Evolutionary conservation across 2,329 filamentous ascomycete genomes (phyloP).

Genomic region (Thermomyces lanuginosus): DNA sequence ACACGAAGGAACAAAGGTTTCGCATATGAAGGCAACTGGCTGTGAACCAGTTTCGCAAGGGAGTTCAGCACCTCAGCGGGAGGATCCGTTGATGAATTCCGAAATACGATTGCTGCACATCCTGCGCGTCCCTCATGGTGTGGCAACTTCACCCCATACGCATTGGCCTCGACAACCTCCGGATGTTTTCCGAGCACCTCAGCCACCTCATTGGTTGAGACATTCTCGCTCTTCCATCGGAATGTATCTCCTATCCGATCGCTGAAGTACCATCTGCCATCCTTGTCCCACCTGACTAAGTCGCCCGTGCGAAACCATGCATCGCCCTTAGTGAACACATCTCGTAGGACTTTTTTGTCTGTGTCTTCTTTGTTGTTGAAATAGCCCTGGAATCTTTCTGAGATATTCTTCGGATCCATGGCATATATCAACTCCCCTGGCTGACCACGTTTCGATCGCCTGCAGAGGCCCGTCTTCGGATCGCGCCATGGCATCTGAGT

Average conservation of each 20-base stretch:
- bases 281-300: conserved; percentile 50
- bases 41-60: conserved; percentile 43
- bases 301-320: conserved; percentile 78
- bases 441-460: conserved; percentile 39
- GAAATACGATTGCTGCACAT: conserved; percentile 54
- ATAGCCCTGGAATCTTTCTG: conserved; percentile 62
- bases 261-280: conserved; percentile 62
- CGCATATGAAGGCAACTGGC: conserved; percentile 54
- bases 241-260: conserved; percentile 45
- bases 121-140: conserved; percentile 72
- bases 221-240: conserved; percentile 58
- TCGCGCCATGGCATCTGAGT: conserved; percentile 54
- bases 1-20: conserved; percentile 63
- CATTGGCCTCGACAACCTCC: conserved; percentile 59
- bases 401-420: conserved; percentile 49
- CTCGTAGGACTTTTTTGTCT: conserved; percentile 53
- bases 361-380: conserved; percentile 58
- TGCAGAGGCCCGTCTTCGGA: conserved; percentile 52
- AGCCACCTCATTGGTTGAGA: conserved; percentile 68
- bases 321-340: conserved; percentile 60
- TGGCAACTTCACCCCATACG: conserved; percentile 67
- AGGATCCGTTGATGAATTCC: conserved; percentile 22
- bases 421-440: conserved; percentile 60
- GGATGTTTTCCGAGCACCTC: conserved; percentile 53
- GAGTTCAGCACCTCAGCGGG: conserved; percentile 35